Evolutionary conservation across 306 rosid genomes (phyloP).

Genomic region (Begonia loranthoides): DNA sequence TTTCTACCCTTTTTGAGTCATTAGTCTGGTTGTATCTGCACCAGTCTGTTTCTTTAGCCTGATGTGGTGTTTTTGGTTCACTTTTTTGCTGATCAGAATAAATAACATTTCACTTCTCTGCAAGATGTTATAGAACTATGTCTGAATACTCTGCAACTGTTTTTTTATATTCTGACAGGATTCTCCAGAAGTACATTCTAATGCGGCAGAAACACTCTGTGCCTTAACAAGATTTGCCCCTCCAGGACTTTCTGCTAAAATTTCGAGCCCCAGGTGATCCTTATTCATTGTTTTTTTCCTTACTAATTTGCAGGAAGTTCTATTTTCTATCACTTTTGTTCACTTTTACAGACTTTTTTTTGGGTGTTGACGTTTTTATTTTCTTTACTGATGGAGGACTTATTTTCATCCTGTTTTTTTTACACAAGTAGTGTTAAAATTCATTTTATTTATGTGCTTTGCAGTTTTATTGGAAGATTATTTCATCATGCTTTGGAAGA

Average conservation of each 20-base stretch:
- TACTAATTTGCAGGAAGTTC: neutral
- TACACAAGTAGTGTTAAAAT: neutral
- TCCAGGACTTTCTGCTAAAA: constrained; percentile 68
- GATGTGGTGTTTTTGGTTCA: no score
- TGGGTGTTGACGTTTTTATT: neutral
- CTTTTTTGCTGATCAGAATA: no score
- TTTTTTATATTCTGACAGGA: constrained; percentile 34
- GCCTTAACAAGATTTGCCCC: constrained; percentile 94
- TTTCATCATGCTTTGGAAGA: constrained; percentile 87
- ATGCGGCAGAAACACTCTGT: constrained; percentile 94
- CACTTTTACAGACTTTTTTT: neutral
- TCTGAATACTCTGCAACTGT: no score
- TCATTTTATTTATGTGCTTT: constrained; percentile 1
- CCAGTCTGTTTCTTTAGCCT: no score
- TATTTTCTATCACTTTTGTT: neutral
- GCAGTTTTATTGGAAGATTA: constrained; percentile 83
- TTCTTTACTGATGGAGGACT: neutral
- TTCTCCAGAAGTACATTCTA: constrained; percentile 90
- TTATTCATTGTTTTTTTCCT: neutral
- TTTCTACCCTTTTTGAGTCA: no score
- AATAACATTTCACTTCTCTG: no score
- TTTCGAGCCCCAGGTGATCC: constrained; percentile 72
- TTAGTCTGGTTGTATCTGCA: no score
- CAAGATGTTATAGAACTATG: no score
- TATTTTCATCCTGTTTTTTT: neutral